These are phyloP conservation scores for Borovskyia barvae DNA, from an alignment of 208 protist genomes.

Conservation along the genomic window DNA sequence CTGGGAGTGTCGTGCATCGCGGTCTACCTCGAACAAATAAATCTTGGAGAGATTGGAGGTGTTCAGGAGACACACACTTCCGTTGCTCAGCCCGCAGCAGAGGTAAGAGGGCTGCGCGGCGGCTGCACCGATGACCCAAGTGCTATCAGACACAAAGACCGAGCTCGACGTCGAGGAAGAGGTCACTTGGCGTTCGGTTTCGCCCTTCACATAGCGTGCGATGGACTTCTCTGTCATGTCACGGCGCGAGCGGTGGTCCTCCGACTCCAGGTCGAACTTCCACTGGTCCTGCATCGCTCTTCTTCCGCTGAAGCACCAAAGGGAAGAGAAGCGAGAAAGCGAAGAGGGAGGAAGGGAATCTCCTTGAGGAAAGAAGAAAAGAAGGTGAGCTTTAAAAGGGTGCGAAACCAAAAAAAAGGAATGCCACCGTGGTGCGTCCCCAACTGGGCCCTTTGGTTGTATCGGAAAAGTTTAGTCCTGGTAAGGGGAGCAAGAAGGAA, in stretches of 20 bases:
- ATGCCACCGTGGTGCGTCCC: not conserved
- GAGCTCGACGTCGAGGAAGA: slow-evolving; percentile 41
- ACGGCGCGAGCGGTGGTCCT: slow-evolving; percentile 48
- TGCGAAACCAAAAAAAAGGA: slow-evolving; percentile 19
- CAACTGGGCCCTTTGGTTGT: too few relatives aligned
- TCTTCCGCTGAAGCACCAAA: too few relatives aligned
- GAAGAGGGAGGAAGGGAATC: not conserved
- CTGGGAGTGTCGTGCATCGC: slow-evolving; percentile 6
- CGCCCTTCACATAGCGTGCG: slow-evolving; percentile 34
- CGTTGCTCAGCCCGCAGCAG: slow-evolving; percentile 64
- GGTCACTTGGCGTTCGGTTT: slow-evolving; percentile 55
- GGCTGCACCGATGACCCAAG: slow-evolving; percentile 33
- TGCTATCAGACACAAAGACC: slow-evolving; percentile 55
- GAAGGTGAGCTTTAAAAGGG: slow-evolving; percentile 8
- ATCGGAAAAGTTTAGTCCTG: too few relatives aligned
- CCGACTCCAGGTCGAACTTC: slow-evolving; percentile 26
- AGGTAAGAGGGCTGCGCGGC: slow-evolving; percentile 34
- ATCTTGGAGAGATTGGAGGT: slow-evolving; percentile 61
- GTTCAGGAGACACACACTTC: slow-evolving; percentile 64
- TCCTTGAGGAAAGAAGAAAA: too few relatives aligned
- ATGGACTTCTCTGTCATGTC: slow-evolving; percentile 55
- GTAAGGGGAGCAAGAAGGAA: too few relatives aligned
- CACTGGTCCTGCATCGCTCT: slow-evolving; percentile 29
- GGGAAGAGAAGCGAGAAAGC: not conserved
- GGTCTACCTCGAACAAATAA: slow-evolving; percentile 54